These are phyloP conservation scores for Ogataea degrootiae DNA, from an alignment of 805 yeast species.

Conservation along the genomic window DNA sequence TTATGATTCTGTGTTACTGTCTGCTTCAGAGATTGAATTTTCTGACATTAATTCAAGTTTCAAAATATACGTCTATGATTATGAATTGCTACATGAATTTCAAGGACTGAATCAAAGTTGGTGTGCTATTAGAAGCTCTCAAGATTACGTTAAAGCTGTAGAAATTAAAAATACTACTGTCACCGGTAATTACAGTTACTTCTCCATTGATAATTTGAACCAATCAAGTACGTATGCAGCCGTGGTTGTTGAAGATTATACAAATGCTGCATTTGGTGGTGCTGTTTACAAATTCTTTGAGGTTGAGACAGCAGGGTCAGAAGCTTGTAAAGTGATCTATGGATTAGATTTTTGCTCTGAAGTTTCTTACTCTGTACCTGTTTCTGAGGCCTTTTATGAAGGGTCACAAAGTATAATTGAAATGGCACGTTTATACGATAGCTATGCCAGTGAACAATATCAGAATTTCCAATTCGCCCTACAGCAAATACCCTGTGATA, in stretches of 20 bases:
- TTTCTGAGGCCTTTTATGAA: slow-evolving; percentile 23
- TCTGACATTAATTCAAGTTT: slow-evolving; percentile 34
- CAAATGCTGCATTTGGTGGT: slow-evolving; percentile 47
- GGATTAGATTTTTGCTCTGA: slow-evolving; percentile 71
- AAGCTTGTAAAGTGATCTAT: slow-evolving; percentile 69
- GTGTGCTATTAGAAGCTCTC: slow-evolving; percentile 60
- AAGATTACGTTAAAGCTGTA: not conserved
- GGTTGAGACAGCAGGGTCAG: slow-evolving; percentile 50
- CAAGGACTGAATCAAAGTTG: slow-evolving; percentile 48
- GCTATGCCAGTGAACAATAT: slow-evolving; percentile 50
- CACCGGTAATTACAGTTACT: slow-evolving; percentile 36
- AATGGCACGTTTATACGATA: slow-evolving; percentile 54
- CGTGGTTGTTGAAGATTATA: slow-evolving; percentile 50
- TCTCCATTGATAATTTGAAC: slow-evolving; percentile 57
- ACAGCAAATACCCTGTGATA: slow-evolving; percentile 72
- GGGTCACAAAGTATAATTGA: slow-evolving; percentile 28
- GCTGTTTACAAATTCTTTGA: slow-evolving; percentile 50
- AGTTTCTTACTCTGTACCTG: slow-evolving; percentile 88
- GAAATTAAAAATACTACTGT: slow-evolving; percentile 20
- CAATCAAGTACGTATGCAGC: slow-evolving; percentile 60
- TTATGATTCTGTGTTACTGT: slow-evolving; percentile 55
- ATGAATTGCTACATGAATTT: slow-evolving; percentile 33
- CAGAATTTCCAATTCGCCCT: slow-evolving; percentile 69
- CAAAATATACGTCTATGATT: slow-evolving; percentile 44
- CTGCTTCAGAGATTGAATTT: slow-evolving; percentile 30